Conservation (phyloP, 306 rosid genomes). For the Fragaria ananassa region DNA sequence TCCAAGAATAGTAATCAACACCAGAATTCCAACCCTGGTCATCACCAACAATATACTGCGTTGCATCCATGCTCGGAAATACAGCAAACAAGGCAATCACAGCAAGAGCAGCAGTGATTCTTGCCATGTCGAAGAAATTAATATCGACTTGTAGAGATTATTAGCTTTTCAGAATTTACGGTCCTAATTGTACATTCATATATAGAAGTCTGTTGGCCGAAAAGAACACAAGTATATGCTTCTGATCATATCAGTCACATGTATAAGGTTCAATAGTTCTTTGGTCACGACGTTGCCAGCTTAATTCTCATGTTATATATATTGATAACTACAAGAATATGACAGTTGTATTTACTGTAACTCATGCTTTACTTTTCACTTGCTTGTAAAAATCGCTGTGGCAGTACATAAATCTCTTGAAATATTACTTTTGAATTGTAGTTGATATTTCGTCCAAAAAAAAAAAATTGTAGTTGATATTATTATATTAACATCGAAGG, state of each 20-base stretch:
- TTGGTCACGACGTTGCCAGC: constrained; percentile 3
- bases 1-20: constrained; percentile 6
- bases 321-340: neutral
- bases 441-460: too few species aligned
- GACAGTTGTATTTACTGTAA: neutral
- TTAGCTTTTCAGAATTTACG: neutral
- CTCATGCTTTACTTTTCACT: neutral
- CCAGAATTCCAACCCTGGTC: neutral
- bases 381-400: neutral
- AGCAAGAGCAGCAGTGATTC: neutral
- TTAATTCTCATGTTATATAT: neutral
- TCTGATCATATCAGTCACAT: neutral
- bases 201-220: neutral
- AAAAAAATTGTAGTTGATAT: too few species aligned
- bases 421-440: too few species aligned
- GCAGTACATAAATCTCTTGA: neutral
- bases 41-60: constrained; percentile 9
- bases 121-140: neutral
- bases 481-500: too few species aligned
- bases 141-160: neutral
- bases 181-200: neutral
- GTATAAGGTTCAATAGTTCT: neutral
- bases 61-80: neutral
- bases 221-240: neutral
- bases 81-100: neutral